These are phyloP conservation scores for Barnettozyma californica DNA, from an alignment of 805 yeast genomes.

Conservation along the genomic window DNA sequence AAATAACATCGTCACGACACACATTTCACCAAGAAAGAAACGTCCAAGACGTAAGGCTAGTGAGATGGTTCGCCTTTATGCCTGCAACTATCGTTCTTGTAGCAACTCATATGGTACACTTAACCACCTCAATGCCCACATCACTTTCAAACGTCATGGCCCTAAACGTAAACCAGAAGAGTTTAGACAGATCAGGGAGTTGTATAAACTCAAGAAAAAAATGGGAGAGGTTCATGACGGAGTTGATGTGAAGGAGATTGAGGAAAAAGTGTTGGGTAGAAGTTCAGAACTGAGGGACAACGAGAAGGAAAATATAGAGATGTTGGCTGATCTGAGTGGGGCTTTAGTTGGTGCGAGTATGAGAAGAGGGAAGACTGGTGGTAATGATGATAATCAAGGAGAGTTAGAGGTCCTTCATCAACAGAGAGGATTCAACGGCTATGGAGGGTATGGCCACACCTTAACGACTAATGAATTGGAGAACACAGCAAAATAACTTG, in stretches of 20 bases:
- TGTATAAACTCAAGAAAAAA: slow-evolving; percentile 36
- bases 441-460: slow-evolving; percentile 24
- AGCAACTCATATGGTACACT: slow-evolving; percentile 54
- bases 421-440: slow-evolving; percentile 26
- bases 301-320: slow-evolving; percentile 10
- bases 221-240: slow-evolving; percentile 15
- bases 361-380: neutral
- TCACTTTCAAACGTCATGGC: slow-evolving; percentile 49
- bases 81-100: slow-evolving; percentile 43
- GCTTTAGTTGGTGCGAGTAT: slow-evolving; percentile 7
- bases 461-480: slow-evolving; percentile 12
- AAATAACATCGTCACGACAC: neutral
- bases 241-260: neutral
- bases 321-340: slow-evolving; percentile 16
- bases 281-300: neutral
- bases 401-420: slow-evolving; percentile 24
- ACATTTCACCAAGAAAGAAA: slow-evolving; percentile 26
- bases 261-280: neutral
- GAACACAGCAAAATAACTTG: neutral
- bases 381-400: slow-evolving; percentile 1
- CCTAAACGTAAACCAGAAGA: slow-evolving; percentile 49
- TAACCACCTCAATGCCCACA: slow-evolving; percentile 55
- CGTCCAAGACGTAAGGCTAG: slow-evolving; percentile 50
- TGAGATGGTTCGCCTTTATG: slow-evolving; percentile 51
- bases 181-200: slow-evolving; percentile 44